phyloP scores from a whole-genome alignment of 345 rosid genomes.

The Acer saccharum region DNA sequence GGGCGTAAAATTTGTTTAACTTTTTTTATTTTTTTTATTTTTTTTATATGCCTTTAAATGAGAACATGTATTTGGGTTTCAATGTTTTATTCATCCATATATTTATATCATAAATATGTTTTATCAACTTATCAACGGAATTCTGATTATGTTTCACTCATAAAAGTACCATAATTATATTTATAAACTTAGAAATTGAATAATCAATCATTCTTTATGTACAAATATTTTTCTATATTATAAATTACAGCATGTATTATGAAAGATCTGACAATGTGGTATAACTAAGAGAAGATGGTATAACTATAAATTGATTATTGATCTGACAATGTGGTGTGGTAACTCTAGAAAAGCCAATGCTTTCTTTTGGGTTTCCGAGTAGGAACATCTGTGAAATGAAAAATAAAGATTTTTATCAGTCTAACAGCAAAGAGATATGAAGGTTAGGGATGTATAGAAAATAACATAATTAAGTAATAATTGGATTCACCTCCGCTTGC shows the following conservation, averaged over 20 bases:
- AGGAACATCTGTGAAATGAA: conserved; percentile 69
- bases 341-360: conserved; percentile 76
- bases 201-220: not conserved
- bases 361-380: conserved; percentile 55
- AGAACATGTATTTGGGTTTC: too few species aligned
- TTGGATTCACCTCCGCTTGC: conserved; percentile 67
- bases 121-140: not conserved
- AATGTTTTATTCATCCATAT: too few species aligned
- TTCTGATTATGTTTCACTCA: not conserved
- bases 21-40: too few species aligned
- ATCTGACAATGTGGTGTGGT: not conserved
- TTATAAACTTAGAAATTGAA: not conserved
- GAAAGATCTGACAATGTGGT: not conserved
- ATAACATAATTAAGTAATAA: not conserved
- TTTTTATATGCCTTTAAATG: too few species aligned
- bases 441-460: not conserved
- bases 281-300: not conserved
- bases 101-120: too few species aligned
- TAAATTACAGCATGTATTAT: not conserved
- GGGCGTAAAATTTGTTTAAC: too few species aligned
- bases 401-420: conserved; percentile 6
- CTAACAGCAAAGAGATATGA: not conserved
- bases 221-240: not conserved
- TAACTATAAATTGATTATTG: too few species aligned
- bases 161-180: not conserved